Conservation (phyloP, 2,329 filamentous ascomycete genomes). For the Fusarium piperis region DNA sequence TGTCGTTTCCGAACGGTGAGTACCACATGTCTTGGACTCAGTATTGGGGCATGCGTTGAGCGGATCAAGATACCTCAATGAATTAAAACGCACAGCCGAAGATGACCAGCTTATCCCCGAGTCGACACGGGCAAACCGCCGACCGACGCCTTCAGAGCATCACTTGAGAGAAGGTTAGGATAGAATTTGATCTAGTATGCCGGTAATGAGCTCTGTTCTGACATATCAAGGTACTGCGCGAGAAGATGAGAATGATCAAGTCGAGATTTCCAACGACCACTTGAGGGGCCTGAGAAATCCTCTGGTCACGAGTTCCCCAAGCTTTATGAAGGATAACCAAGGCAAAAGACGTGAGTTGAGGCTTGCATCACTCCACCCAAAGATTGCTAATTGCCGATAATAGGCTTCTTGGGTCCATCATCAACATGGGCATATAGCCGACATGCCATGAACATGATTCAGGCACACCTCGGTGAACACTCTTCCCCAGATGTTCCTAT, state of each 20-base stretch:
- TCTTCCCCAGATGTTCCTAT: background rate
- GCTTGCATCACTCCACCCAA: background rate
- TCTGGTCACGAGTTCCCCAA: background rate
- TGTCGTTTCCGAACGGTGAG: constrained; percentile 1
- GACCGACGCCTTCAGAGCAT: background rate
- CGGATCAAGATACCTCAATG: background rate
- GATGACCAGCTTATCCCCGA: background rate
- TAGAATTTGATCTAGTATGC: background rate
- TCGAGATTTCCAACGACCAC: background rate
- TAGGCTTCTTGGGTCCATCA: constrained; percentile 12
- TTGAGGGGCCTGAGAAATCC: background rate
- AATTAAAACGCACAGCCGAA: constrained; percentile 9
- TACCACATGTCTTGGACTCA: background rate
- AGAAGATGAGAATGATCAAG: background rate
- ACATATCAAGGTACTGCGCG: background rate
- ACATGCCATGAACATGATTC: constrained; percentile 14
- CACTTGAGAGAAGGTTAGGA: background rate
- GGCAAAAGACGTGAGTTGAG: background rate
- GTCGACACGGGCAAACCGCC: background rate
- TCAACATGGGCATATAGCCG: constrained; percentile 20
- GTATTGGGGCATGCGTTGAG: background rate
- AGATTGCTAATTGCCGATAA: background rate
- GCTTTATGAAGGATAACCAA: background rate
- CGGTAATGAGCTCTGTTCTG: background rate
- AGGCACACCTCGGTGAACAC: background rate